These are phyloP conservation scores for Panaeolus cyanescens DNA, from an alignment of 768 basidiomycete genomes.

Conservation along the genomic window DNA sequence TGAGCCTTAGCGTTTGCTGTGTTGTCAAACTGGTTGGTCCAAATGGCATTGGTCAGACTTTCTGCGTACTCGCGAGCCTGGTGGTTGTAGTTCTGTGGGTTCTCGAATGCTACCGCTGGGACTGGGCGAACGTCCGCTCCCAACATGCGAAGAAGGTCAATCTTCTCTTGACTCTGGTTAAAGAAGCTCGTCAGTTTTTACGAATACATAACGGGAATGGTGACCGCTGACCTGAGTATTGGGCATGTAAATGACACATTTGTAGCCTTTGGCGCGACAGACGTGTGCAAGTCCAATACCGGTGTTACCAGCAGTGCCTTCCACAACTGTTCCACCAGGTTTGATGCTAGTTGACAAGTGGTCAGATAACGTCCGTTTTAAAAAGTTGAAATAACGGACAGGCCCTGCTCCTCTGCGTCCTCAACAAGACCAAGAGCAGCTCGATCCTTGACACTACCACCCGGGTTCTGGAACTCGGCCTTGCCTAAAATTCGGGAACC, in stretches of 20 bases:
- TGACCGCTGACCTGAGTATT: constrained; percentile 68
- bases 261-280: constrained; percentile 90
- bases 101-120: constrained; percentile 94
- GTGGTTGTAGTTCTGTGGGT: constrained; percentile 97
- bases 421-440: constrained; percentile 88
- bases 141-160: constrained; percentile 95
- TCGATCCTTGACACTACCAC: constrained; percentile 96
- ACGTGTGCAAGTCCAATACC: constrained; percentile 96
- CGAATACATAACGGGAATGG: neutral
- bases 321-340: constrained; percentile 95
- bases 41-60: constrained; percentile 76
- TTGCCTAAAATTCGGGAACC: constrained; percentile 91
- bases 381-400: constrained; percentile 46
- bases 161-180: constrained; percentile 92
- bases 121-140: constrained; percentile 97
- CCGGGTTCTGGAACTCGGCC: constrained; percentile 98
- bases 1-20: constrained; percentile 88
- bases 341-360: constrained; percentile 52
- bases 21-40: constrained; percentile 99
- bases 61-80: constrained; percentile 90
- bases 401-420: constrained; percentile 84
- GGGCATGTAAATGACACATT: constrained; percentile 99
- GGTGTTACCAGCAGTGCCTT: constrained; percentile 98
- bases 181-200: neutral
- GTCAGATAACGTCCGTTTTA: neutral